Evolutionary conservation across 345 rosid species (phyloP).

Genomic region (Hibiscus mutabilis): DNA sequence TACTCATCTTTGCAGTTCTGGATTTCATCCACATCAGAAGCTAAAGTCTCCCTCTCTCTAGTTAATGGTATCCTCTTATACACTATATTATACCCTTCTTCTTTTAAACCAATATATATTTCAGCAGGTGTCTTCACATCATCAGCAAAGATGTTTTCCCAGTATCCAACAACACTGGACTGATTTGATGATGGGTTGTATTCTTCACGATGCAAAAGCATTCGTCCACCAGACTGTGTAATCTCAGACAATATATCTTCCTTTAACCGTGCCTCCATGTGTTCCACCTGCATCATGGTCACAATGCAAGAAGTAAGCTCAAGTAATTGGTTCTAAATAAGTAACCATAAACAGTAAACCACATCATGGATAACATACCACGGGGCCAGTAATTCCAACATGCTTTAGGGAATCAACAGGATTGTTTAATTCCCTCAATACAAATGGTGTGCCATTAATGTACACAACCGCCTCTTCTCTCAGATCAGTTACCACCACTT

Average conservation of each 20-base stretch:
- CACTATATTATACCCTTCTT: constrained; percentile 56
- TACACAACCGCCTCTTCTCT: constrained; percentile 97
- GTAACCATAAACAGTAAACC: not conserved
- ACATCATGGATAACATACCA: constrained; percentile 43
- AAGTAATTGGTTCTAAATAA: not conserved
- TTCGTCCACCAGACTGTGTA: constrained; percentile 62
- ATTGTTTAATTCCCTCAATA: constrained; percentile 79
- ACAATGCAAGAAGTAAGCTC: constrained; percentile 8
- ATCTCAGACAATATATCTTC: constrained; percentile 84
- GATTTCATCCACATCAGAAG: constrained; percentile 81
- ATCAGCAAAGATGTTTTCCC: constrained; percentile 82
- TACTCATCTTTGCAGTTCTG: constrained; percentile 72
- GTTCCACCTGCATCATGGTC: constrained; percentile 59
- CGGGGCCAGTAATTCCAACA: constrained; percentile 80
- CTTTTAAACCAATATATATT: constrained; percentile 68
- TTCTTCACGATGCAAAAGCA: constrained; percentile 96
- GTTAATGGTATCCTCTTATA: constrained; percentile 91
- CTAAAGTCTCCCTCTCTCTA: constrained; percentile 84
- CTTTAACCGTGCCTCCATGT: constrained; percentile 79
- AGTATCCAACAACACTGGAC: constrained; percentile 79
- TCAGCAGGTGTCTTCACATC: constrained; percentile 90
- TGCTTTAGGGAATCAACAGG: constrained; percentile 93
- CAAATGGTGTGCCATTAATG: constrained; percentile 88
- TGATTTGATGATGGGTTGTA: constrained; percentile 57
- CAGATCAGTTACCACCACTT: constrained; percentile 69